phyloP scores from a whole-genome alignment of 1,139 yeast species.

The Diutina rugosa region DNA sequence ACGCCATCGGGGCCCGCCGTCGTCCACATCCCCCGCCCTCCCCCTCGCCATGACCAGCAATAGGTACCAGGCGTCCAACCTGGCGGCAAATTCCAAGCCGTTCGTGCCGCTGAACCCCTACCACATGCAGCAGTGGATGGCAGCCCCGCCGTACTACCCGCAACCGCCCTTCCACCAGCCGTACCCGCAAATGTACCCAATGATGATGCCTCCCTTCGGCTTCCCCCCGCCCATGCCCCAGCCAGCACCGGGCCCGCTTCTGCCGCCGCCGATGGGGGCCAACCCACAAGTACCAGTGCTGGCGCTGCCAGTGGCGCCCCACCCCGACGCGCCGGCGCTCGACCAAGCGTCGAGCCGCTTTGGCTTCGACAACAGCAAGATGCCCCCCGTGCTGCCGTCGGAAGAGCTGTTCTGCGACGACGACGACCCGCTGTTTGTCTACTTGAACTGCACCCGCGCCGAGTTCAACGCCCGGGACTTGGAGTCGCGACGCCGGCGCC shows the following conservation, averaged over 20 bases:
- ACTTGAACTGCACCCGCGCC: neutral
- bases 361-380: neutral
- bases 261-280: neutral
- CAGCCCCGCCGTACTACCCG: neutral
- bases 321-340: neutral
- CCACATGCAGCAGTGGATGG: neutral
- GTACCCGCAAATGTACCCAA: neutral
- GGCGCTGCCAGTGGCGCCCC: neutral
- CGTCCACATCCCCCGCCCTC: neutral
- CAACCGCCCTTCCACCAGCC: neutral
- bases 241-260: neutral
- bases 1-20: constrained; percentile 1
- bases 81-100: constrained; percentile 1
- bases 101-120: neutral
- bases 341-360: neutral
- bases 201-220: neutral
- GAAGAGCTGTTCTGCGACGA: neutral
- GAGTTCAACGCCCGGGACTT: neutral
- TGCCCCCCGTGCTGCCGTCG: neutral
- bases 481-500: neutral
- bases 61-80: constrained; percentile 1
- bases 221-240: neutral
- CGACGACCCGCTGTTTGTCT: neutral
- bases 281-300: neutral
- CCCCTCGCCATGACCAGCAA: neutral